These are phyloP conservation scores for Podaxis sp. DNA, from an alignment of 768 basidiomycete species.

Conservation along the genomic window DNA sequence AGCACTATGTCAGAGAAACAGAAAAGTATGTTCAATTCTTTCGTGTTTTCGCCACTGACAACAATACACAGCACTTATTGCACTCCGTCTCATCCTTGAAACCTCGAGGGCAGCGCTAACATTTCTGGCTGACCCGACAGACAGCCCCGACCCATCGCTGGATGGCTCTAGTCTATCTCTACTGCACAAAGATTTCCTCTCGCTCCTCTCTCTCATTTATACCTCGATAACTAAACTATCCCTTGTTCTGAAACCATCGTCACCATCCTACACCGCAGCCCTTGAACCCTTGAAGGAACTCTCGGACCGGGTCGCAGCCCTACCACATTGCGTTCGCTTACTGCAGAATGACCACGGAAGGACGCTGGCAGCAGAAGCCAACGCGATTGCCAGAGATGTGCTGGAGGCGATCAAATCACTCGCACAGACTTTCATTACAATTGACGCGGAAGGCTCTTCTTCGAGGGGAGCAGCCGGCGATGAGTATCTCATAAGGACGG, in stretches of 20 bases:
- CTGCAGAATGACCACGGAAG: constrained; percentile 42
- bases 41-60: neutral
- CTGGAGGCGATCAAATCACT: constrained; percentile 42
- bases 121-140: constrained; percentile 19
- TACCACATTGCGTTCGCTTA: constrained; percentile 46
- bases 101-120: constrained; percentile 34
- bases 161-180: constrained; percentile 25
- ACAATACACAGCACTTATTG: constrained; percentile 21
- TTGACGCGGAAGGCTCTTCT: neutral
- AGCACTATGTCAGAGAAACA: constrained; percentile 33
- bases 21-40: constrained; percentile 24
- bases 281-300: constrained; percentile 51
- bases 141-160: constrained; percentile 15
- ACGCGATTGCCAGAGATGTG: constrained; percentile 33
- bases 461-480: constrained; percentile 19
- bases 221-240: constrained; percentile 55
- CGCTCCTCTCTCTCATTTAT: constrained; percentile 56
- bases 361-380: constrained; percentile 41
- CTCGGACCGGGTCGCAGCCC: constrained; percentile 39
- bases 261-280: constrained; percentile 48
- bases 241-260: constrained; percentile 55
- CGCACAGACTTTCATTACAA: constrained; percentile 33
- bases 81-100: constrained; percentile 29
- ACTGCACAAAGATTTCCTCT: constrained; percentile 51
- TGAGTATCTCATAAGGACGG: constrained; percentile 54